These are phyloP conservation scores for Hypoxylon sp. DNA, from an alignment of 2,329 filamentous ascomycete species.

Conservation along the genomic window DNA sequence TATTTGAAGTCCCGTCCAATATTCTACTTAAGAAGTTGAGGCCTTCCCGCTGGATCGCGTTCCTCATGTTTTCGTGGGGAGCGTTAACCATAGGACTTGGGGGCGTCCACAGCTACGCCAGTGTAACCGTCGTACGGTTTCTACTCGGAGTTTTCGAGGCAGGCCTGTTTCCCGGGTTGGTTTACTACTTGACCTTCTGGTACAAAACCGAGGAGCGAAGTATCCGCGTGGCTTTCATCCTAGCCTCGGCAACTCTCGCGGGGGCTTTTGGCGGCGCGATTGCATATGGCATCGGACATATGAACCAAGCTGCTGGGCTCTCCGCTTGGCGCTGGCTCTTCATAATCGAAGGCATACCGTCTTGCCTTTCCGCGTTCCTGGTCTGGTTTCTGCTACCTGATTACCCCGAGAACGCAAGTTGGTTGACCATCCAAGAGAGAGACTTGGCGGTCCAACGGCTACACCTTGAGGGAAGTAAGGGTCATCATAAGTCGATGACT, in stretches of 20 bases:
- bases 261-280: conserved; percentile 81
- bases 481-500: conserved; percentile 72
- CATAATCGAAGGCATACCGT: conserved; percentile 57
- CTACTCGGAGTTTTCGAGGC: conserved; percentile 65
- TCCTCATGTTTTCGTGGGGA: conserved; percentile 66
- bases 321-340: conserved; percentile 81
- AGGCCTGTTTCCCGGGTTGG: conserved; percentile 52
- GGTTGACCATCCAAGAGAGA: conserved; percentile 71
- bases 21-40: conserved; percentile 61
- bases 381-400: conserved; percentile 75
- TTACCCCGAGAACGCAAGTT: conserved; percentile 74
- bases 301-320: conserved; percentile 74
- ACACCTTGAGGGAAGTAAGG: conserved; percentile 63
- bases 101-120: conserved; percentile 58
- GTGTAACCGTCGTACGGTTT: conserved; percentile 62
- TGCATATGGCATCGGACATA: conserved; percentile 79
- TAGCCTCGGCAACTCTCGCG: conserved; percentile 75
- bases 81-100: conserved; percentile 64
- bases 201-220: conserved; percentile 66
- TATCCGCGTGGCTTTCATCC: conserved; percentile 61
- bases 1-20: conserved; percentile 49
- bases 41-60: conserved; percentile 65
- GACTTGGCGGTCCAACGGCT: conserved; percentile 64
- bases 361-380: conserved; percentile 66
- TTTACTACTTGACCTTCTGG: conserved; percentile 66